Conservation (phyloP, 768 basidiomycete species). For the Neoboletus subvelutipes region DNA sequence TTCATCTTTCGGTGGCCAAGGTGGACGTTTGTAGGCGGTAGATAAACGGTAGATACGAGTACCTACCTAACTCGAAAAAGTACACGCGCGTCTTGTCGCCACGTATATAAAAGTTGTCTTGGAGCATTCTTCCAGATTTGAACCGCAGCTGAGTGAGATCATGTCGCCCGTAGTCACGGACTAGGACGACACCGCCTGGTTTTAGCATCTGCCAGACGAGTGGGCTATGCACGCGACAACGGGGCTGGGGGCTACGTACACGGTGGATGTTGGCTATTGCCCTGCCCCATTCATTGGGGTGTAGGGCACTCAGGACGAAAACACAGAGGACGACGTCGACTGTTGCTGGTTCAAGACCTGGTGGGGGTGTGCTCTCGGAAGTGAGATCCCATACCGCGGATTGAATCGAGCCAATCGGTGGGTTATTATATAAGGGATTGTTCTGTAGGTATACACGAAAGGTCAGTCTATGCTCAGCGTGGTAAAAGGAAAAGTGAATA, state of each 20-base stretch:
- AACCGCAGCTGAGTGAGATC: slow-evolving; percentile 95
- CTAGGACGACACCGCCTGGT: slow-evolving; percentile 78
- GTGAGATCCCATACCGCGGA: slow-evolving; percentile 93
- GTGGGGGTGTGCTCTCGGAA: slow-evolving; percentile 57
- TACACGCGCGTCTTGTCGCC: slow-evolving; percentile 98
- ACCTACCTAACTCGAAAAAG: slow-evolving; percentile 85
- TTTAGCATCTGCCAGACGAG: slow-evolving; percentile 73
- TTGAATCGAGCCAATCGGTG: slow-evolving; percentile 67
- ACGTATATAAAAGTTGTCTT: slow-evolving; percentile 93
- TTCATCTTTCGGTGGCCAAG: slow-evolving; percentile 54
- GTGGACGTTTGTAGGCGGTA: not conserved
- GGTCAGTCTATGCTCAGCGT: not conserved
- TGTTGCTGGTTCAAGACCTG: slow-evolving; percentile 58
- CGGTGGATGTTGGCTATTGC: slow-evolving; percentile 80
- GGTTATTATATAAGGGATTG: slow-evolving; percentile 65
- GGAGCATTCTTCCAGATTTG: slow-evolving; percentile 81
- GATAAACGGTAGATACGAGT: not conserved
- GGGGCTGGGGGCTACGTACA: slow-evolving; percentile 41
- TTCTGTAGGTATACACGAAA: slow-evolving; percentile 41
- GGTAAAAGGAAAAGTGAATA: not conserved
- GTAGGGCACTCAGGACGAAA: slow-evolving; percentile 91
- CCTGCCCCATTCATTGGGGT: slow-evolving; percentile 86
- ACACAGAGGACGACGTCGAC: slow-evolving; percentile 91
- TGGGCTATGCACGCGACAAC: not conserved
- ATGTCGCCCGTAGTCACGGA: slow-evolving; percentile 94